A percentile compares a stretch with the other conserved stretches of the same genome.
Evolutionary conservation across 352 stramenopile species (phyloP).

Genomic region (Phytophthora nicotianae): DNA sequence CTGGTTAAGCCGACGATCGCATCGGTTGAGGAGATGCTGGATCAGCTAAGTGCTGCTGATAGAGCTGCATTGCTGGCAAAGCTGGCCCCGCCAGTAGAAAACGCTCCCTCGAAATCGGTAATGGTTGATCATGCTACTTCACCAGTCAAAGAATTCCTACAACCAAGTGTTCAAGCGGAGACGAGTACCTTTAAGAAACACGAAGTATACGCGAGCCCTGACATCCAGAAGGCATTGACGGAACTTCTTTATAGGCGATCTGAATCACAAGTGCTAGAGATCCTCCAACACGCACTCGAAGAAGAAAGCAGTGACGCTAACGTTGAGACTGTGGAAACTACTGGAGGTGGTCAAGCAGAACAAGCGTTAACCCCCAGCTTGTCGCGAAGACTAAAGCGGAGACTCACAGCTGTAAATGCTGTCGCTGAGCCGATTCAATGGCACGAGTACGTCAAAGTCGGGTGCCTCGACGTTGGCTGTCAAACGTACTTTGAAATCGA

Average conservation of each 20-base stretch:
- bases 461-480: constrained; percentile 48
- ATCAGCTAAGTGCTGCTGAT: constrained; percentile 33
- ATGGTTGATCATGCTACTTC: constrained; percentile 41
- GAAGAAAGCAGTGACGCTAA: neutral
- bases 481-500: constrained; percentile 51
- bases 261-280: constrained; percentile 46
- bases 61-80: constrained; percentile 38
- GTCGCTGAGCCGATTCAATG: constrained; percentile 69
- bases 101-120: neutral
- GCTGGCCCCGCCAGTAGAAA: constrained; percentile 8
- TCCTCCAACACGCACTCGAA: constrained; percentile 37
- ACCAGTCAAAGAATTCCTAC: constrained; percentile 34
- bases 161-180: neutral
- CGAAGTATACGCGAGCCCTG: constrained; percentile 4
- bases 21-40: constrained; percentile 38
- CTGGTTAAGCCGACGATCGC: constrained; percentile 15
- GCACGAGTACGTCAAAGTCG: constrained; percentile 63
- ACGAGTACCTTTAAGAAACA: neutral
- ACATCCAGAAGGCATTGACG: constrained; percentile 44
- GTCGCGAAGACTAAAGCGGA: constrained; percentile 37
- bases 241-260: constrained; percentile 41
- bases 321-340: neutral
- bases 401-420: constrained; percentile 59
- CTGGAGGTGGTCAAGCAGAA: neutral
- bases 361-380: constrained; percentile 5